Evolutionary conservation across 176 grass and related monocot genomes (phyloP).

Genomic region (Phoenix dactylifera): DNA sequence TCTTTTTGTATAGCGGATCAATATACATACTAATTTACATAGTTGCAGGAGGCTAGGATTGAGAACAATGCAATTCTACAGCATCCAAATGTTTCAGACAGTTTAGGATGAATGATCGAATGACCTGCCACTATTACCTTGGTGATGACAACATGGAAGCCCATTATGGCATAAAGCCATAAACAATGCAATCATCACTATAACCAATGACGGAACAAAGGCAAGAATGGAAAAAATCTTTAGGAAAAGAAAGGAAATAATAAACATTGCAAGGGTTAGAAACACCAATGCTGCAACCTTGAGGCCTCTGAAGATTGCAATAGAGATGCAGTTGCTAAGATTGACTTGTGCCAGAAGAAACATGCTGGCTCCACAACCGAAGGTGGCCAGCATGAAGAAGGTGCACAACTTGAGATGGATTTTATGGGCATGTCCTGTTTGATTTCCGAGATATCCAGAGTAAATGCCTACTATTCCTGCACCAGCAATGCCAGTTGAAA

Average conservation of each 20-base stretch:
- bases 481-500: too few species aligned
- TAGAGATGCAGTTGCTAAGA: background rate
- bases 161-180: background rate
- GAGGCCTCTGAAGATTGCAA: background rate
- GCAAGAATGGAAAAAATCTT: background rate
- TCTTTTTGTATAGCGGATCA: too few species aligned
- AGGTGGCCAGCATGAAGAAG: background rate
- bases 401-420: too few species aligned
- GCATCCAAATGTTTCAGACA: too few species aligned
- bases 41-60: too few species aligned
- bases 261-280: background rate
- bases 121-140: background rate
- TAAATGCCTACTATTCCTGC: too few species aligned
- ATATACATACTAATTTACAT: too few species aligned
- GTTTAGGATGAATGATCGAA: too few species aligned
- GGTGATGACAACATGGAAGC: background rate
- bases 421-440: too few species aligned
- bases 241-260: background rate
- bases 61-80: too few species aligned
- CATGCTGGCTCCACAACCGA: background rate
- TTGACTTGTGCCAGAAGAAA: background rate
- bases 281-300: background rate
- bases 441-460: too few species aligned
- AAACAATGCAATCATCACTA: background rate
- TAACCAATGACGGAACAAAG: background rate